Percentiles rank a stretch among this genome's conserved stretches.
Conservation (phyloP, 2,329 filamentous ascomycete genomes). For the Beauveria sp. region DNA sequence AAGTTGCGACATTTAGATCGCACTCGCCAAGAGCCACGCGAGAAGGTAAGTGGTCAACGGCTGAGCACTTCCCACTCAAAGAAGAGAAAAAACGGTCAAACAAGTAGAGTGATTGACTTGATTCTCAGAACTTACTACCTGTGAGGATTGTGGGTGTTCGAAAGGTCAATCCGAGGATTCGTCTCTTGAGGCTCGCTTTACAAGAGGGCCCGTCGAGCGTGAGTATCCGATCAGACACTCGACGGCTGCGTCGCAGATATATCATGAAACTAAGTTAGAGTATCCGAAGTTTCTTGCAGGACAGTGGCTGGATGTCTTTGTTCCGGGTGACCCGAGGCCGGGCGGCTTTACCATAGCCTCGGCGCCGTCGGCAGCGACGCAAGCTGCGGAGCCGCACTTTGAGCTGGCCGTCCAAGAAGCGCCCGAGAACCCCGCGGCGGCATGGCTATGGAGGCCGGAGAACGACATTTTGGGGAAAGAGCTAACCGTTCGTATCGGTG, state of each 20-base stretch:
- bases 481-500: slow-evolving; percentile 66
- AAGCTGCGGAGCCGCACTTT: slow-evolving; percentile 40
- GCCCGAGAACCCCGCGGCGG: slow-evolving; percentile 62
- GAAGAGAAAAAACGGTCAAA: not conserved
- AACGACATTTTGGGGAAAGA: slow-evolving; percentile 49
- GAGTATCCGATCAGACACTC: slow-evolving; percentile 14
- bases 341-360: slow-evolving; percentile 89
- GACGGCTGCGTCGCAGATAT: not conserved
- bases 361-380: slow-evolving; percentile 48
- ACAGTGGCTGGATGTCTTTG: slow-evolving; percentile 81
- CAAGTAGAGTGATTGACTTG: not conserved
- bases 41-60: slow-evolving; percentile 34
- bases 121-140: slow-evolving; percentile 41
- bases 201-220: slow-evolving; percentile 41
- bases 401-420: slow-evolving; percentile 78
- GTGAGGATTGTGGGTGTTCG: slow-evolving; percentile 55
- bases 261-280: not conserved
- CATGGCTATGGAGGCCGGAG: slow-evolving; percentile 62
- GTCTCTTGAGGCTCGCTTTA: slow-evolving; percentile 59
- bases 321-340: slow-evolving; percentile 59
- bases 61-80: not conserved
- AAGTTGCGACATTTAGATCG: slow-evolving; percentile 53
- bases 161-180: slow-evolving; percentile 58
- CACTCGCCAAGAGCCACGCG: slow-evolving; percentile 66
- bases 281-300: slow-evolving; percentile 61